A percentile compares a stretch with the other conserved stretches of the same genome.
phyloP scores from a whole-genome alignment of 192 early-diverging fungal genomes.

The Umbelopsis sp. region DNA sequence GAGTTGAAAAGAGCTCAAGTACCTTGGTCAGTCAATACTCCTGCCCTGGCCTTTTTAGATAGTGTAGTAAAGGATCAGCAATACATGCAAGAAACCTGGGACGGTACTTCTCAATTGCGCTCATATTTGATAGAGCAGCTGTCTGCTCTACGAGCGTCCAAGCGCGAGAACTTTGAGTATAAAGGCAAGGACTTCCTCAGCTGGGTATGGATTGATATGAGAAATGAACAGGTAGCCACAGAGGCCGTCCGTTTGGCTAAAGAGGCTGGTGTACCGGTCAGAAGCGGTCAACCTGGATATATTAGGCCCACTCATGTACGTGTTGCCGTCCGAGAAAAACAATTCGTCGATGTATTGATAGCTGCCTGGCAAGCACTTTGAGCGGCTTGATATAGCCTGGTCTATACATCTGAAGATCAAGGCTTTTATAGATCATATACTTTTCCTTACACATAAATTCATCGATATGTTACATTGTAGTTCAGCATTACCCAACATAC shows the following conservation, averaged over 20 bases:
- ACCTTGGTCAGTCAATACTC: slow-evolving; percentile 92
- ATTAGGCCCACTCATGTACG: slow-evolving; percentile 73
- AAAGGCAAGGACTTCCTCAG: slow-evolving; percentile 77
- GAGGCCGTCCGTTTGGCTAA: slow-evolving; percentile 68
- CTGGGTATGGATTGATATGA: slow-evolving; percentile 89
- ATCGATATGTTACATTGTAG: background rate
- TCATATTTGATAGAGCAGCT: slow-evolving; percentile 52
- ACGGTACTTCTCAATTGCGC: slow-evolving; percentile 71
- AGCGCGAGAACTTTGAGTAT: slow-evolving; percentile 58
- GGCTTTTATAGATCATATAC: background rate
- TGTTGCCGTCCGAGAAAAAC: slow-evolving; percentile 74
- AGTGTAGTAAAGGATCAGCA: slow-evolving; percentile 70
- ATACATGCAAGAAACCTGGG: slow-evolving; percentile 81
- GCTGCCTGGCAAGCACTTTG: slow-evolving; percentile 63
- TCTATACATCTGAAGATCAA: background rate
- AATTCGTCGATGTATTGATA: slow-evolving; percentile 71
- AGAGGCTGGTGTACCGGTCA: slow-evolving; percentile 82
- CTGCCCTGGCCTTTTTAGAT: slow-evolving; percentile 82
- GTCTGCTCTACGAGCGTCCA: slow-evolving; percentile 16
- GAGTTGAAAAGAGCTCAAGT: slow-evolving; percentile 82
- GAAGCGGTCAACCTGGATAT: slow-evolving; percentile 79
- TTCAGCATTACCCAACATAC: too few relatives aligned
- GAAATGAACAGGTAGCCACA: slow-evolving; percentile 56
- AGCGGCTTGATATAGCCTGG: background rate
- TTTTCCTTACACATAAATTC: slow-evolving; percentile 2